Base-by-base conservation (phyloP, 176 grass and related monocot species). In the Lolium perenne region DNA sequence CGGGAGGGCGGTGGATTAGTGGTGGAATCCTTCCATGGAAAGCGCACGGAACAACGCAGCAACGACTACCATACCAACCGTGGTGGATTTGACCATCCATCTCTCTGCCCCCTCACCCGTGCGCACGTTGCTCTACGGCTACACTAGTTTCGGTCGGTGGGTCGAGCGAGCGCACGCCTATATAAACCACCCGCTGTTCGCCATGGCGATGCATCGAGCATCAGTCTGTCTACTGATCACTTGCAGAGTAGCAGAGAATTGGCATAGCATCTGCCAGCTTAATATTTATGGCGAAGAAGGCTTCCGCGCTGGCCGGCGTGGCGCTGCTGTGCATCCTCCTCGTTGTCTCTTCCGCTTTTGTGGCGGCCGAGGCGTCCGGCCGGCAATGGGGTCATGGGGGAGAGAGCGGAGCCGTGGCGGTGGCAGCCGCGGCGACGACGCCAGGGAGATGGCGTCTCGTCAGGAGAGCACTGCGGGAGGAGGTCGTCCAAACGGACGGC, bases 241-340 rank as follows among this genome's bases (percentile, higher is more conserved):
- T 69, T 29, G 16, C 66, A 66, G 60, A 63, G 23, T 56, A 20
- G 17, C 54, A 54, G 54, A 56, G 54, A 17, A 18, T 56, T 56
- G 54, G 17, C 54, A 56, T 56, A 20, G 4, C 54, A 20, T 56
- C 16, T 20, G 17, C 53, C 15, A 55, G 53, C 17, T 4, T 4
- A 53, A 53, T 4, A 53, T 16, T 15, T 17, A 56, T 89, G 91
- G 87, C 80, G 74, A 86, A 72, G 74, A 86, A 72, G 22, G 38
- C 7, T 32, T 1, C 16, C 15, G 11, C 26, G 8, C 4, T 2
- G 2, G 17, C 38, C 11, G 16, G 45, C 4, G 48, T 40, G 60
- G 22, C 29, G 2, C 69, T 87, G 16, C 10, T 87, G 41, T 86
- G 66, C 83, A 23, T 3, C n/a, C 12, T 89, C 16, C 48, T 88